phyloP scores from a whole-genome alignment of 148 eudicot genomes.

The Fagopyrum homotropicum region DNA sequence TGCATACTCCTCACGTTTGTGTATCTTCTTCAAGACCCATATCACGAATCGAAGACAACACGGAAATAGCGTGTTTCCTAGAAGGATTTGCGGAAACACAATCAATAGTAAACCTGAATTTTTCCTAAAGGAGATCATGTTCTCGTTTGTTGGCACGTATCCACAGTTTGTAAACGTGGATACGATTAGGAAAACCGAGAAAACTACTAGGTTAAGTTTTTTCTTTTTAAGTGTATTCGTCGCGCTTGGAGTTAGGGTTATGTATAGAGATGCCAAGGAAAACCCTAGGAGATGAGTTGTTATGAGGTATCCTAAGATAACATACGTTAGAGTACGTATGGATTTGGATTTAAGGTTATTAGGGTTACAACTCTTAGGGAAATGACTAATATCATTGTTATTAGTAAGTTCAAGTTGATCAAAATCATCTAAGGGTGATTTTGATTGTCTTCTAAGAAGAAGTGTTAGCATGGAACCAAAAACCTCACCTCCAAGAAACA shows the following conservation, averaged over 20 bases:
- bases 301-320: conserved; percentile 38
- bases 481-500: conserved; percentile 67
- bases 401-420: background rate
- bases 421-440: background rate
- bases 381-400: background rate
- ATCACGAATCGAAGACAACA: conserved; percentile 28
- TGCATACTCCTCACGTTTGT: conserved; percentile 26
- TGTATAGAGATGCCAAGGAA: conserved; percentile 23
- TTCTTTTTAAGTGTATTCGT: conserved; percentile 36
- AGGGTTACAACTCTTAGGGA: background rate
- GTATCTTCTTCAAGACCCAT: conserved; percentile 29
- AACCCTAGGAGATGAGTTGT: conserved; percentile 29
- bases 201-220: conserved; percentile 29
- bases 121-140: conserved; percentile 50
- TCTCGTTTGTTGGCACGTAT: conserved; percentile 62
- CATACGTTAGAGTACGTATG: conserved; percentile 22
- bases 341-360: conserved; percentile 27
- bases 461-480: conserved; percentile 55
- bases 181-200: conserved; percentile 41
- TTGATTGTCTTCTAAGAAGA: conserved; percentile 21
- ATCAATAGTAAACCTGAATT: conserved; percentile 59
- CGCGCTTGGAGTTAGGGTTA: conserved; percentile 30
- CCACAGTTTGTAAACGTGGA: conserved; percentile 70
- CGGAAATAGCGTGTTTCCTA: conserved; percentile 61
- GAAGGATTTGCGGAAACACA: conserved; percentile 46